Percentiles rank a stretch among this genome's conserved stretches.
Conservation (phyloP, 768 basidiomycete genomes). For the Tricholoma saponaceum region DNA sequence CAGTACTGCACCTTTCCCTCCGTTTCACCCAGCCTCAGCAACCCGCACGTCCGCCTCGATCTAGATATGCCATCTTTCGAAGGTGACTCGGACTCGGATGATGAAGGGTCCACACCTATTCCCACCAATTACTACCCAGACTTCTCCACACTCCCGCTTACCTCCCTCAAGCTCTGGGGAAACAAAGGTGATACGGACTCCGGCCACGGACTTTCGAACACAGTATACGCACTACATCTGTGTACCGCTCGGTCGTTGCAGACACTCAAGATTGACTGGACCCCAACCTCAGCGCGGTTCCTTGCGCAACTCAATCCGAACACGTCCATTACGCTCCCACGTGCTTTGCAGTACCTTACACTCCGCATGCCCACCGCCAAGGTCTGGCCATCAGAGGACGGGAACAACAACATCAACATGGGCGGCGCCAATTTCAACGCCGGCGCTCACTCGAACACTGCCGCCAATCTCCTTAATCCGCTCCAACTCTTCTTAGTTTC, state of each 20-base stretch:
- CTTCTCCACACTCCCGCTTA: conserved; percentile 36
- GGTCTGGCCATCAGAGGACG: conserved; percentile 13
- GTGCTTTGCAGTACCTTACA: conserved; percentile 13
- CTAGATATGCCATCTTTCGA: neutral
- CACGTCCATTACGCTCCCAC: conserved; percentile 12
- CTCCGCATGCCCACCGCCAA: conserved; percentile 18
- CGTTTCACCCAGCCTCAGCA: conserved; percentile 6
- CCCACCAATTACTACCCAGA: conserved; percentile 2
- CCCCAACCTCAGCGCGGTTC: conserved; percentile 27
- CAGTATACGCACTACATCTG: conserved; percentile 23
- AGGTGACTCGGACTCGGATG: neutral
- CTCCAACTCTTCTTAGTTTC: conserved; percentile 15
- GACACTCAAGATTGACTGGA: conserved; percentile 41
- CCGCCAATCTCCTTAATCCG: conserved; percentile 9
- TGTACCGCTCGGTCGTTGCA: conserved; percentile 32
- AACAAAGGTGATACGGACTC: conserved; percentile 24
- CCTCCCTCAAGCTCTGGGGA: conserved; percentile 35
- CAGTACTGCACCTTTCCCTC: conserved; percentile 35
- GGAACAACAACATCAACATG: neutral
- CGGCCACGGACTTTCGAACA: conserved; percentile 3
- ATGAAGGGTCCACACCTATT: neutral
- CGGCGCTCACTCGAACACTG: neutral
- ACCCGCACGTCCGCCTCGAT: neutral
- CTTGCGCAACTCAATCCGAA: conserved; percentile 24
- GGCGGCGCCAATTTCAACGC: neutral